Base-by-base conservation (phyloP, 2,329 filamentous ascomycete genomes). In the Colletotrichum cordylinicola region DNA sequence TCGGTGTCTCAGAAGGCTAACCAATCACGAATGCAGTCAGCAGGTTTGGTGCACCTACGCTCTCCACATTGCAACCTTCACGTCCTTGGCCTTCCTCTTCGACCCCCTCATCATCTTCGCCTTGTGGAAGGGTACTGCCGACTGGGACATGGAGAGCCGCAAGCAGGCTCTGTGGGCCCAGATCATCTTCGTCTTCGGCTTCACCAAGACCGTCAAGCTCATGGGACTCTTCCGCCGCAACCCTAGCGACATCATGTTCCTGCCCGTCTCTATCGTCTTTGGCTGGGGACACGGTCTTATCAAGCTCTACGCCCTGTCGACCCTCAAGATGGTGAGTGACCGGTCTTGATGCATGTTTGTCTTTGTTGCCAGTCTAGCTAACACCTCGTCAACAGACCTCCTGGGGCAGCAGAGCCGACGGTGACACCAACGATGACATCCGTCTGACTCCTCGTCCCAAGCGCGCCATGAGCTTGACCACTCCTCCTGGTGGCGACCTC, bases 41-140 rank as follows among this genome's bases (percentile, higher is more conserved):
- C 96, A 98, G 84, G 94, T 92, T 65, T 98, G 96, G 96, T 98
- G 94, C 85, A 94, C 95, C 15, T 98, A 98, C 84, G 95, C 96
- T 67, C 92, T 98, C 76, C 95, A 98, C 86, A 88, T 98, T 82
- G 97, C 96, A 31, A 98, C 96, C 18, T 93, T 98, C 82, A 98
- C 95, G 60, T 97, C 96, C 52, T 93, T 98, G 81, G 95, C 96
- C 35, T 92, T 98, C 77, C 84, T 94, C 64, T 90, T 95, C 79
- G 96, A 98, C 84, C 90, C 93, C 33, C 87, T 95, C 48, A 89
- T 97, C 67, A 88, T 96, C 77, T 90, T 89, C 77, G 88, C 94
- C 24, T 93, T 93, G 80, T 93, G 92, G 87, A 91, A 91, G 85
- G 94, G 92, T 64, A 94, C 93, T 2, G 88, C 88, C 67, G 86